phyloP scores from a whole-genome alignment of 2,329 filamentous ascomycete species.

The Basipetospora chlamydospora region DNA sequence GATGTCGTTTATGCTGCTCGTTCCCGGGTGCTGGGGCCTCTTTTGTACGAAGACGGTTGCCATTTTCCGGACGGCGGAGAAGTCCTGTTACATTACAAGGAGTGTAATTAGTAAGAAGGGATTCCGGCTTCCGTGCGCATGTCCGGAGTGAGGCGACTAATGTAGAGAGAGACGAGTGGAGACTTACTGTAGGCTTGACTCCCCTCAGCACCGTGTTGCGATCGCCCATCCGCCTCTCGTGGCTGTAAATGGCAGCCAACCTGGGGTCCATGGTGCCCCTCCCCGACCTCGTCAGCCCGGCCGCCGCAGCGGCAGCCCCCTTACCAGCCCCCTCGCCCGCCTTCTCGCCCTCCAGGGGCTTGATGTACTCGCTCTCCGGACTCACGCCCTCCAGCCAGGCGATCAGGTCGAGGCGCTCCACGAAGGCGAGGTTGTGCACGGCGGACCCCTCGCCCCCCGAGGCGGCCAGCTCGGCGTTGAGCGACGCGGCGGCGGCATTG shows the following conservation, averaged over 20 bases:
- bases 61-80: conserved; percentile 81
- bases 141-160: too few relatives aligned
- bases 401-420: conserved; percentile 80
- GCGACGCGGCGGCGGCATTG: conserved; percentile 64
- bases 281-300: conserved; percentile 28
- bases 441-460: conserved; percentile 46
- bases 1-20: conserved; percentile 25
- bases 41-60: conserved; percentile 61
- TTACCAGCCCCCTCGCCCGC: conserved; percentile 24
- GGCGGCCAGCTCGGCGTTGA: conserved; percentile 63
- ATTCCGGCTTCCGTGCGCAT: too few relatives aligned
- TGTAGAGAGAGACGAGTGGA: not conserved
- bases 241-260: conserved; percentile 76
- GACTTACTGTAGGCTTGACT: conserved; percentile 69
- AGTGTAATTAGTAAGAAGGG: too few relatives aligned
- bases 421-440: conserved; percentile 81
- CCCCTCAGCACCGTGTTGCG: conserved; percentile 78
- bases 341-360: conserved; percentile 57
- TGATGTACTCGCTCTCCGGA: conserved; percentile 87
- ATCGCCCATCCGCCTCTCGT: conserved; percentile 83
- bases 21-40: conserved; percentile 29
- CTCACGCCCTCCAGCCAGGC: conserved; percentile 86
- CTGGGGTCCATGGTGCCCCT: conserved; percentile 64
- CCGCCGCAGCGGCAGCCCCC: conserved; percentile 21
- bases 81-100: conserved; percentile 49